A percentile compares a stretch with the other conserved stretches of the same genome.
Evolutionary conservation across 148 eudicot species (phyloP).

Genomic region (Cornus controversa): DNA sequence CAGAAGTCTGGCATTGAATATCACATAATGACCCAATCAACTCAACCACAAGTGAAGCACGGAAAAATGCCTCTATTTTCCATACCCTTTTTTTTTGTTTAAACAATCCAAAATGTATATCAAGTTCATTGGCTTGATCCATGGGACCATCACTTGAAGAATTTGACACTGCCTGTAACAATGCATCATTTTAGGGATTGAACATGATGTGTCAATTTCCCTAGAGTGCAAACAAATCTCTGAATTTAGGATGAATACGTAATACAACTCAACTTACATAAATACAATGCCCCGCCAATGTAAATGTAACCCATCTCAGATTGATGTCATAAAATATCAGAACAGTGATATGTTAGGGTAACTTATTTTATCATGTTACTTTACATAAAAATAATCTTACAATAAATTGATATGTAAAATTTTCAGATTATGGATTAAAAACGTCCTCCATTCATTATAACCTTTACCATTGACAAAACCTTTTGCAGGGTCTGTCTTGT

Average conservation of each 20-base stretch:
- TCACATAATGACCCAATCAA: neutral
- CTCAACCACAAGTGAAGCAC: conserved; percentile 1
- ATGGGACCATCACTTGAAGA: neutral
- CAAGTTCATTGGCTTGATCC: neutral
- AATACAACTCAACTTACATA: neutral
- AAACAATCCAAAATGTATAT: neutral
- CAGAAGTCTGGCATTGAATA: neutral
- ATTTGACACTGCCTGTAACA: neutral
- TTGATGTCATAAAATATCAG: neutral
- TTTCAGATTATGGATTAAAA: neutral
- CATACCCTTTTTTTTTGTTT: neutral
- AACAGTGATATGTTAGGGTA: neutral
- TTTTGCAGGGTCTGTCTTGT: neutral
- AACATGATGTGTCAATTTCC: neutral
- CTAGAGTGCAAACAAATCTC: neutral
- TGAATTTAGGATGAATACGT: neutral
- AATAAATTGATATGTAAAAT: no score
- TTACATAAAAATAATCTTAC: no score
- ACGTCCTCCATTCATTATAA: neutral
- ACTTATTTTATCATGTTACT: no score
- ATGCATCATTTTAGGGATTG: no score
- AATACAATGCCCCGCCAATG: neutral
- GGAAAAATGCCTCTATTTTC: no score
- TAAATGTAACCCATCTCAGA: no score
- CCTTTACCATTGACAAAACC: neutral